Evolutionary conservation across 768 basidiomycete species (phyloP), one percentile per base, ranked within the genome.

Genomic region (Auricularia cornea): DNA sequence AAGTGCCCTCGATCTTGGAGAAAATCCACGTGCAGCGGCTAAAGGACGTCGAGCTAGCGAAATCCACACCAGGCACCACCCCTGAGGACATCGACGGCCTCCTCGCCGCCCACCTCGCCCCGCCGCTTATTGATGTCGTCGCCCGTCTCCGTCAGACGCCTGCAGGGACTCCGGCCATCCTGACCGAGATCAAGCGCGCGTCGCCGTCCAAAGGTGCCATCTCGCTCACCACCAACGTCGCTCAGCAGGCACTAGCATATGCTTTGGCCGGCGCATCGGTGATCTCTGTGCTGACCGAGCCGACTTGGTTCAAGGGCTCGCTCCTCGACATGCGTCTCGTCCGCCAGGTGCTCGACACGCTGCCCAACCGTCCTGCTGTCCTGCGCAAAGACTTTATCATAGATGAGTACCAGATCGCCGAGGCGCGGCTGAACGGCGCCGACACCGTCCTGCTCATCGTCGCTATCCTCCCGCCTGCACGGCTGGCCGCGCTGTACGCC

Each of bases 241-340:
- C 94, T 0, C 81, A 84, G 52, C 95, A 96, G 73, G 94, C 93
- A 0, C 79, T 96, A 60, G 85, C 86, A n/a, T 99, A 98, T 70
- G 96, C 96, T 30, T 83, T 95, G 52, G 87, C 92, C 2, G 96
- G 97, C 23, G 95, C 95, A 12, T 84, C 89, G 30, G 85, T 91
- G 62, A 98, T 99, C 71, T 97, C 94, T n/a, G 94, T 99, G 54
- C 84, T 99, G 63, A 99, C 97, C 0, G 97, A 98, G 74, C 95
- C 97, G 2, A 92, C 89, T 61, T 98, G 96, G 94, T 99, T 99
- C 83, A 90, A 95, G 68, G 97, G 97, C 28, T 85, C 88, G 14
- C 81, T 99, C 29, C 85, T 89, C 65, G 97, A 99, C 73, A 91
- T 99, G 89, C 83, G 92, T 5, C 86, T 93, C 65, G 94, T 89